Percentiles rank a stretch among this genome's conserved stretches.
Evolutionary conservation across 2,329 filamentous ascomycete genomes (phyloP).

Genomic region (Bipolaris gigantea): DNA sequence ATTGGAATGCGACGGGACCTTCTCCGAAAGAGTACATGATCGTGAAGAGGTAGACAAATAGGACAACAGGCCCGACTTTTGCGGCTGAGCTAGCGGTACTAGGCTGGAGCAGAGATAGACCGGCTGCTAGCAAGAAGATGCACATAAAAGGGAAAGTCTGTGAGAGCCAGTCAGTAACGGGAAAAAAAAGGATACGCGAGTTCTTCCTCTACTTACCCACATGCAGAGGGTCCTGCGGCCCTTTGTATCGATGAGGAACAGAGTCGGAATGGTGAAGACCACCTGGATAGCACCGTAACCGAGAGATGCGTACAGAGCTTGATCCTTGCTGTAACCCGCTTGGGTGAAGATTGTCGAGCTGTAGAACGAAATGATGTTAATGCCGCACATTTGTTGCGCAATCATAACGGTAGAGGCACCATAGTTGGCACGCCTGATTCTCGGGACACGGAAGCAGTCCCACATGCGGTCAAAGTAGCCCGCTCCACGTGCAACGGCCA

Average conservation of each 20-base stretch:
- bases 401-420: slow-evolving; percentile 47
- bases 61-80: slow-evolving; percentile 40
- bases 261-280: slow-evolving; percentile 41
- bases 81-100: slow-evolving; percentile 19
- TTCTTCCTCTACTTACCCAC: slow-evolving; percentile 13
- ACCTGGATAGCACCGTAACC: slow-evolving; percentile 44
- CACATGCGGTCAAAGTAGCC: slow-evolving; percentile 48
- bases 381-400: slow-evolving; percentile 47
- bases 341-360: slow-evolving; percentile 73
- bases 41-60: slow-evolving; percentile 25
- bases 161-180: background rate
- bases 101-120: slow-evolving; percentile 40
- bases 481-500: slow-evolving; percentile 36
- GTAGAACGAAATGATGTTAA: slow-evolving; percentile 79
- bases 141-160: slow-evolving; percentile 44
- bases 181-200: too few species aligned
- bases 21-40: slow-evolving; percentile 44
- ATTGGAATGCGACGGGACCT: slow-evolving; percentile 56
- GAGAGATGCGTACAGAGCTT: slow-evolving; percentile 43
- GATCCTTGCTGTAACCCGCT: slow-evolving; percentile 29
- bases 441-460: slow-evolving; percentile 51
- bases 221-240: slow-evolving; percentile 40
- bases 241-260: slow-evolving; percentile 46
- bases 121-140: slow-evolving; percentile 41
- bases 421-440: slow-evolving; percentile 45